Base-by-base conservation (phyloP, 257 asterid species). In the Scutellaria galericulata region DNA sequence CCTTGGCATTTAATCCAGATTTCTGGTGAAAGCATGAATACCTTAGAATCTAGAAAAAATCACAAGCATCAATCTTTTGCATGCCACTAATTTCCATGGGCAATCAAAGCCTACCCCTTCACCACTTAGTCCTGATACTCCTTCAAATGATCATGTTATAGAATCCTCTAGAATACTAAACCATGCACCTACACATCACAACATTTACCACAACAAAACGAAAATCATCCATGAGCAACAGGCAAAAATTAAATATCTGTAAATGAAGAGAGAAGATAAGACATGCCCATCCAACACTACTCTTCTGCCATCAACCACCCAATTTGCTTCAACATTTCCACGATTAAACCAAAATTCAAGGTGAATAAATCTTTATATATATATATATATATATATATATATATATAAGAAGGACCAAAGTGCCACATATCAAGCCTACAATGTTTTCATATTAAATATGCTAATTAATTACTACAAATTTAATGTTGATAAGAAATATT, bases 241-340 rank as follows among this genome's bases (percentile, higher is more conserved):
- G 51, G 7, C 2, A 22, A 59, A 18, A 8, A 14, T 59, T 13
- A 20, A 5, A 47, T 9, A 37, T 41, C 10, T 48, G 67, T 7
- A 45, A 37, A 13, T 56, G n/a, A 35, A 15, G 61, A 50, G 13
- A 58, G 31, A 77, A 37, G 48, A 50, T 12, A n/a, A n/a, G 60
- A 14, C 47, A 58, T 70, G 70, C 44, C 66, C 78, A 52, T 45
- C 39, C 27, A 55, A 53, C 52, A 74, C 27, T n/a, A 6, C 22
- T 10, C 37, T 62, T 68, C 70, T 70, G 63, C 62, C 64, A 68
- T 59, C 66, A 64, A 71, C 54, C 62, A 64, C 64, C 64, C 51
- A 14, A 51, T 13, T 71, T 70, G n/a, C 64, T 13, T 31, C 57
- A 39, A 20, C 48, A 62, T 35, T 8, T 54, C 63, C 45, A 22